Evolutionary conservation across 2,329 filamentous ascomycete genomes (phyloP), one percentile per base, ranked within the genome.

Genomic region (Penicillium thymicola): DNA sequence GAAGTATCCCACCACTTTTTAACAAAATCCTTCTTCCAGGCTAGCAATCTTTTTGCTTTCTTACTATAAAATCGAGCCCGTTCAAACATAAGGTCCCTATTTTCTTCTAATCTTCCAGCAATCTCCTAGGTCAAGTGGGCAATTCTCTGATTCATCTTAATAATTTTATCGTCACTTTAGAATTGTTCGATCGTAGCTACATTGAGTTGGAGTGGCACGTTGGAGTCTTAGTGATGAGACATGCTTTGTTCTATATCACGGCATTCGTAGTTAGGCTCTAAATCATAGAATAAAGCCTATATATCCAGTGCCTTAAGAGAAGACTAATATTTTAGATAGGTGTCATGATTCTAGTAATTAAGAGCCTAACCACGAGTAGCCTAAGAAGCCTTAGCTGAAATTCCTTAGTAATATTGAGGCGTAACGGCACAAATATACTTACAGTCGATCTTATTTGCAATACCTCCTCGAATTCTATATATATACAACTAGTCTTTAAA

Each of bases 201-300:
- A 52, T 65, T 37, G 6, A 68, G 58, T n/a, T 62, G 45, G 1
- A 53, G 50, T 25, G 45, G 64, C 2, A 50, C 36, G 47, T 68
- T 68, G 9, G 41, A 32, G 14, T 65, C 55, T 37, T 40, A 51
- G 47, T 65, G 43, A 46, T 65, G 36, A n/a, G 51, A 55, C 40
- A 65, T 64, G 16, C 61, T 67, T 48, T 62, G 37, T 54, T 68
- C 61, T 16, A 68, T 65, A 23, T 63, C 48, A 13, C 53, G 53
- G 18, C 28, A 65, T 57, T 65, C 43, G 46, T 62, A 65, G 30
- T 67, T 46, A 40, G 55, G 56, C 18, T 65, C 59, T 6, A 67
- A 21, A 40, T 62, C 48, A 47, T 60, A 62, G 13, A 58, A 58
- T 40, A 63, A 28, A 4, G 65, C 64, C 18, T 62, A 16, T 13